phyloP scores from a whole-genome alignment of 495 filamentous ascomycete genomes.

The Lasiosphaeria ovina region DNA sequence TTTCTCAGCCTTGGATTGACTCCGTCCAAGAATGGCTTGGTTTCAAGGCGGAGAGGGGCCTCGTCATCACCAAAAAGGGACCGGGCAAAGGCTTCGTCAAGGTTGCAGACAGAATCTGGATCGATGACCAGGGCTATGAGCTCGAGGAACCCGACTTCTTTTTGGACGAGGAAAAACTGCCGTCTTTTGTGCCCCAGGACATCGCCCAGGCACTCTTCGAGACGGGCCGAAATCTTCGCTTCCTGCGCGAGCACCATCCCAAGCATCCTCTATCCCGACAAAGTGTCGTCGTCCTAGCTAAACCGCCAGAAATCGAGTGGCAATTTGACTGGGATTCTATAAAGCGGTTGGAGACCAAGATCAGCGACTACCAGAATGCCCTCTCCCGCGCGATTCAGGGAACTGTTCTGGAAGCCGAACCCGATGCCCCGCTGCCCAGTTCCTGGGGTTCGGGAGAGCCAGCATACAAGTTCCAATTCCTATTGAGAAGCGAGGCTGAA shows the following conservation, averaged over 20 bases:
- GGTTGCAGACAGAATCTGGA: constrained; percentile 54
- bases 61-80: constrained; percentile 46
- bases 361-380: constrained; percentile 60
- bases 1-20: constrained; percentile 68
- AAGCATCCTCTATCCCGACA: constrained; percentile 67
- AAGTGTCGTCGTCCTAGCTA: constrained; percentile 42
- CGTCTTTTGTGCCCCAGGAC: constrained; percentile 64
- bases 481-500: constrained; percentile 49
- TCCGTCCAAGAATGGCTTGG: constrained; percentile 78
- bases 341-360: constrained; percentile 58
- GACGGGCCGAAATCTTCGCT: constrained; percentile 70
- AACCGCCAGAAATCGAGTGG: constrained; percentile 64
- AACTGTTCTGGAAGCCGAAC: not conserved
- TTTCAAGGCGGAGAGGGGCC: constrained; percentile 54
- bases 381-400: constrained; percentile 41
- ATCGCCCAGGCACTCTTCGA: constrained; percentile 69
- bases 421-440: not conserved
- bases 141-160: constrained; percentile 54
- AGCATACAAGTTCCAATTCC: constrained; percentile 38
- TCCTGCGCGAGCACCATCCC: constrained; percentile 71
- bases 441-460: not conserved
- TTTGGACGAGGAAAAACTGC: constrained; percentile 60
- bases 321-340: constrained; percentile 75
- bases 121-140: constrained; percentile 55
- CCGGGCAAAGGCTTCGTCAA: constrained; percentile 58